Evolutionary conservation across 2,329 filamentous ascomycete species (phyloP), one percentile per base, ranked within the genome.

Genomic region (Tolypocladium paradoxum): DNA sequence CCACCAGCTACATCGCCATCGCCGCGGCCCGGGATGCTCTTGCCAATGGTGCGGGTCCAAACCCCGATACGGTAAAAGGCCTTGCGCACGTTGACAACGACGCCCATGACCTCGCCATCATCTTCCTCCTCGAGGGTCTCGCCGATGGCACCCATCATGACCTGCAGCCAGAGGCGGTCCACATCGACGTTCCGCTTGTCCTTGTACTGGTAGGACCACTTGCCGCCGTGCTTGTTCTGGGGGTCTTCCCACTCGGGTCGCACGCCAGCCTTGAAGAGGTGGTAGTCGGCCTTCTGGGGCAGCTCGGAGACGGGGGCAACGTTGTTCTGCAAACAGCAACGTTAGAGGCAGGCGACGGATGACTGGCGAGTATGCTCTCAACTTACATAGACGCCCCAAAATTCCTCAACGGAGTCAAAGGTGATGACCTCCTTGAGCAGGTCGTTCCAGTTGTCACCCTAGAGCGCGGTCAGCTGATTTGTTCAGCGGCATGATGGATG

Each of bases 371-470:
- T 14, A 20, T n/a, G 27, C 14, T 14, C 43, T 22, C 53, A 38
- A 78, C 91, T 70, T 81, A 99, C 95, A 73, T 97, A 97, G 69
- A 99, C 89, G 55, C 93, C 93, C 93, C 93, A 99, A 74, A 99
- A 99, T 72, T 99, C 95, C 75, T 99, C 93, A 29, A 99, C 93
- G 3, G 91, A 96, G 75, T 96, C 90, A 66, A 99, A 97, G 54
- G 90, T 96, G 66, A 99, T 96, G 63, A 99, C 92, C 72, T 99
- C 90, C 77, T 99, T 99, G 58, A 99, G 76, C 57, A 97, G 77
- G 69, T 99, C 93, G 62, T 95, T 95, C 93, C 95, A 99, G 80
- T 96, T 96, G 73, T 97, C 90, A 60, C 90, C 90, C 90, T 95
- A 45, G 58, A 53, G 50, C 46, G 50, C 43, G 31, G 48, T 53